Evolutionary conservation across 2,329 filamentous ascomycete species (phyloP).

Genomic region (Remersonia thermophila): DNA sequence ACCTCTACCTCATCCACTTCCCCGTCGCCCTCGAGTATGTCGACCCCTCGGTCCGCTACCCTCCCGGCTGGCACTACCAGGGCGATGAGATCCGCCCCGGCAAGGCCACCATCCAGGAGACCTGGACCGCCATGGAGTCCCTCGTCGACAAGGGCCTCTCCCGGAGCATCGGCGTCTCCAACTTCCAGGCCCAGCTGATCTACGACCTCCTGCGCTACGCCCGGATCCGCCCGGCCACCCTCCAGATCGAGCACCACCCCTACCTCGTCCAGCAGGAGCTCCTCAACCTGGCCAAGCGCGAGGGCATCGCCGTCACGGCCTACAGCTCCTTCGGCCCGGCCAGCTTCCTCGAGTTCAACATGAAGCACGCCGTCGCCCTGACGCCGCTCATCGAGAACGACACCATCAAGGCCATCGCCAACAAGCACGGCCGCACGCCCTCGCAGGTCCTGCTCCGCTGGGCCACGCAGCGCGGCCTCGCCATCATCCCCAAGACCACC

Average conservation of each 20-base stretch:
- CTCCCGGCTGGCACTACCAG: slow-evolving; percentile 63
- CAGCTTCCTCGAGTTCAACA: slow-evolving; percentile 65
- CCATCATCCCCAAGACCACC: slow-evolving; percentile 71
- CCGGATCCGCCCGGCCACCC: slow-evolving; percentile 58
- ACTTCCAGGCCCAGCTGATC: slow-evolving; percentile 68
- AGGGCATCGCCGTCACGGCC: slow-evolving; percentile 64
- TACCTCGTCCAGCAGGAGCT: slow-evolving; percentile 69
- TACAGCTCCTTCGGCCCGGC: slow-evolving; percentile 77
- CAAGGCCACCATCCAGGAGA: slow-evolving; percentile 66
- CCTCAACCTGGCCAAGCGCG: slow-evolving; percentile 53
- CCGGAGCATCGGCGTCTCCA: slow-evolving; percentile 66
- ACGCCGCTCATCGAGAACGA: slow-evolving; percentile 60
- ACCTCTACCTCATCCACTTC: slow-evolving; percentile 84
- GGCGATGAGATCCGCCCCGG: slow-evolving; percentile 49
- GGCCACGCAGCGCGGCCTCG: slow-evolving; percentile 71
- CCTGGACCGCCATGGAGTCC: slow-evolving; percentile 69
- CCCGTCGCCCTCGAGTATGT: slow-evolving; percentile 78
- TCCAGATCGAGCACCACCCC: slow-evolving; percentile 86
- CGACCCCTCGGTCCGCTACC: slow-evolving; percentile 66
- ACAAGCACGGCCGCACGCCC: slow-evolving; percentile 59
- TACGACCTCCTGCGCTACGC: slow-evolving; percentile 73
- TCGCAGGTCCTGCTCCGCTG: slow-evolving; percentile 77
- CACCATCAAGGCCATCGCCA: slow-evolving; percentile 50
- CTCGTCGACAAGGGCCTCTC: slow-evolving; percentile 58
- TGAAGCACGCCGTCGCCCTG: slow-evolving; percentile 52